phyloP scores from a whole-genome alignment of 768 basidiomycete genomes.

The Leccinum sublutescens region DNA sequence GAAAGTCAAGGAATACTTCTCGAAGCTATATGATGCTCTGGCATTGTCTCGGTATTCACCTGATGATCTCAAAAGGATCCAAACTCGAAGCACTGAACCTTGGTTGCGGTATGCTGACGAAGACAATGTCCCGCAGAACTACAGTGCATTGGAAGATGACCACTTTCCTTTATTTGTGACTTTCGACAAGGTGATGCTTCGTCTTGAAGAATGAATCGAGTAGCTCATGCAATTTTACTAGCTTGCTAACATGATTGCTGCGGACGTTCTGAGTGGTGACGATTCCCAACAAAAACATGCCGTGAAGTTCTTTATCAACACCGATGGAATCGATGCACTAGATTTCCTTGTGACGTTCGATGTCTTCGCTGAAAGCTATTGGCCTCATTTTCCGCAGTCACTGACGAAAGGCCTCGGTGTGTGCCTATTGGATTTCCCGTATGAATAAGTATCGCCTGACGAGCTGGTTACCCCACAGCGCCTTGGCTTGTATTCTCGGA shows the following conservation, averaged over 20 bases:
- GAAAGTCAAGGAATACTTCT: constrained; percentile 67
- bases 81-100: constrained; percentile 19
- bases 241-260: constrained; percentile 28
- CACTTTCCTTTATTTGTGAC: constrained; percentile 74
- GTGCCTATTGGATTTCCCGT: constrained; percentile 1
- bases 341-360: constrained; percentile 43
- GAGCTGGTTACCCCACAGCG: constrained; percentile 37
- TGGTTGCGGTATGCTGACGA: constrained; percentile 35
- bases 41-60: constrained; percentile 34
- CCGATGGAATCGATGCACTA: constrained; percentile 13
- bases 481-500: constrained; percentile 63
- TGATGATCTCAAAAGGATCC: constrained; percentile 37
- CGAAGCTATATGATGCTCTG: constrained; percentile 48
- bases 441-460: neutral
- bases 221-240: neutral
- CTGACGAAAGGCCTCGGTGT: constrained; percentile 54
- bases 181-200: constrained; percentile 50
- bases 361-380: constrained; percentile 51
- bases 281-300: constrained; percentile 3
- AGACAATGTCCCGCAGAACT: constrained; percentile 40
- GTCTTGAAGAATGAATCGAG: neutral
- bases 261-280: constrained; percentile 17
- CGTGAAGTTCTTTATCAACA: constrained; percentile 15
- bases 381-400: constrained; percentile 55
- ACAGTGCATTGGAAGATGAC: constrained; percentile 52